Conservation (phyloP, 192 early-diverging fungal genomes). For the Backusella tarrabulga region DNA sequence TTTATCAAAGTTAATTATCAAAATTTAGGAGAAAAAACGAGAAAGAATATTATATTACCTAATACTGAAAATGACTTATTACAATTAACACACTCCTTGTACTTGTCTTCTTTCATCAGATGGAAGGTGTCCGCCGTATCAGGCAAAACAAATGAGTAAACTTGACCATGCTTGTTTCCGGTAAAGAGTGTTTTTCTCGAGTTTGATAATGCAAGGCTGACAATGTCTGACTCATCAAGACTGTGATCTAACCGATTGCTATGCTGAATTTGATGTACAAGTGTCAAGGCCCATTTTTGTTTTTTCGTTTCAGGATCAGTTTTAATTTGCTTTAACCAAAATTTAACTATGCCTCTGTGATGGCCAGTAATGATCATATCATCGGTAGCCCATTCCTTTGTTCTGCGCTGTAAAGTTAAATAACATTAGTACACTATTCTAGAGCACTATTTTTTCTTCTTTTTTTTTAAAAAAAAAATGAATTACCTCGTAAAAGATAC, state of each 20-base stretch:
- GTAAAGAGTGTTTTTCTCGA: conserved; percentile 43
- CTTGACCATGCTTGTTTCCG: conserved; percentile 47
- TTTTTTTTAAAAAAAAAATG: background rate
- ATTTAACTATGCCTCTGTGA: conserved; percentile 48
- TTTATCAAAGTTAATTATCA: background rate
- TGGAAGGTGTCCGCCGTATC: conserved; percentile 47
- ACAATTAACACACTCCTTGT: conserved; percentile 50
- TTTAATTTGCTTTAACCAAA: conserved; percentile 24
- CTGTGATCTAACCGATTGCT: conserved; percentile 36
- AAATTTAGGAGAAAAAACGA: background rate
- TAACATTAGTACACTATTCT: background rate
- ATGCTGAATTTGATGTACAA: conserved; percentile 37
- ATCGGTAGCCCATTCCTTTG: conserved; percentile 40
- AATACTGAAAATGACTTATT: conserved; percentile 50
- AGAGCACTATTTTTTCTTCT: background rate
- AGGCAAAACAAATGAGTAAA: conserved; percentile 48
- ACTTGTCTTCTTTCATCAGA: conserved; percentile 45
- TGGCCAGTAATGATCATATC: conserved; percentile 60
- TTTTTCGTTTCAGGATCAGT: conserved; percentile 15
- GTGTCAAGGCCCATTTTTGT: conserved; percentile 34
- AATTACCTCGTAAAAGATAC: conserved; percentile 50
- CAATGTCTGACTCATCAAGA: conserved; percentile 40
- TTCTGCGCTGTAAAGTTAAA: background rate
- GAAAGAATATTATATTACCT: conserved; percentile 17
- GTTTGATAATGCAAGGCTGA: background rate